phyloP scores from a whole-genome alignment of 352 stramenopile species.

The Globisporangium orthogonon region DNA sequence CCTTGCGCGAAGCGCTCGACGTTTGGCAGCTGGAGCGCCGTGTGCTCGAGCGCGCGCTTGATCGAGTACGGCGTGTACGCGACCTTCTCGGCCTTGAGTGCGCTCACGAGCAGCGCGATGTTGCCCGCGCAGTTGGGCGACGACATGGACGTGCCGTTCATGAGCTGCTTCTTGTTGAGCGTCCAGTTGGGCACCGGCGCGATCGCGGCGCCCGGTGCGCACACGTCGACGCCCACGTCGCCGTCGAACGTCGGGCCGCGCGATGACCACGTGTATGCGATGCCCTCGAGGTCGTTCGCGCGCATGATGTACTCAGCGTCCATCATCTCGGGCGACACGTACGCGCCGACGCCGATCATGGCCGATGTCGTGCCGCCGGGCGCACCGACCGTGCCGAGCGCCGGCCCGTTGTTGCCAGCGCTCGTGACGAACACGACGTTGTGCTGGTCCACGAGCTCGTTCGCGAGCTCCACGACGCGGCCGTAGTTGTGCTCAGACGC shows the following conservation, averaged over 20 bases:
- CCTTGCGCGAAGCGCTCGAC: slow-evolving; percentile 74
- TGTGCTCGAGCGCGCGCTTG: slow-evolving; percentile 84
- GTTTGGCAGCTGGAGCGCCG: slow-evolving; percentile 53
- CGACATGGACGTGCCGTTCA: slow-evolving; percentile 97
- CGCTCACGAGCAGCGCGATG: slow-evolving; percentile 91
- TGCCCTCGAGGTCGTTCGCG: slow-evolving; percentile 49
- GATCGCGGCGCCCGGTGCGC: slow-evolving; percentile 92
- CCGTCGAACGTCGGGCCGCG: slow-evolving; percentile 91
- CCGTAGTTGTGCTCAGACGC: slow-evolving; percentile 83
- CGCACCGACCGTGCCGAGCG: slow-evolving; percentile 90
- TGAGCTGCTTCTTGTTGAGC: slow-evolving; percentile 94
- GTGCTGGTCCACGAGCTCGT: slow-evolving; percentile 89
- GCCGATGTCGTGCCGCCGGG: slow-evolving; percentile 87
- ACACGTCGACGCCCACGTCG: slow-evolving; percentile 88
- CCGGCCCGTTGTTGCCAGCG: slow-evolving; percentile 95
- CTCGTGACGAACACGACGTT: slow-evolving; percentile 92
- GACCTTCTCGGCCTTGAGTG: slow-evolving; percentile 75
- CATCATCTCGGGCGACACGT: slow-evolving; percentile 94
- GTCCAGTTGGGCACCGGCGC: slow-evolving; percentile 93
- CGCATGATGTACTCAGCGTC: slow-evolving; percentile 88
- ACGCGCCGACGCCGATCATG: slow-evolving; percentile 92
- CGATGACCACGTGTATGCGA: slow-evolving; percentile 91
- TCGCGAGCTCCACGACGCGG: slow-evolving; percentile 84
- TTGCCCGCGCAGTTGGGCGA: slow-evolving; percentile 93
- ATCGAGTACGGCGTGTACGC: slow-evolving; percentile 86